phyloP scores from a whole-genome alignment of 495 filamentous ascomycete genomes.

The Lophiotrema nucula region DNA sequence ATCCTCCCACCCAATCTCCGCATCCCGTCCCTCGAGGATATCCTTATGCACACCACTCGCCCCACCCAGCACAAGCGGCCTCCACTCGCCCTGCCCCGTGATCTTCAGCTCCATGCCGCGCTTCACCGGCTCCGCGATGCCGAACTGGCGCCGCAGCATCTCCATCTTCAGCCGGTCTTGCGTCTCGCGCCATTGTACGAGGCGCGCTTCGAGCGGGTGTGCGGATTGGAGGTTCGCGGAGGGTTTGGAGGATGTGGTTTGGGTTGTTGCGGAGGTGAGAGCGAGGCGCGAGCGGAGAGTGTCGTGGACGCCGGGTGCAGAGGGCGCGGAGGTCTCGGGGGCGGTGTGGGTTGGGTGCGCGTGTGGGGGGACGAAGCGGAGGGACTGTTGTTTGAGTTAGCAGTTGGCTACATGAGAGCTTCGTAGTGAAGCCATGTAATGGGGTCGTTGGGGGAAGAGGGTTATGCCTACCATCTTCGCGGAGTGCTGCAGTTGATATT shows the following conservation, averaged over 20 bases:
- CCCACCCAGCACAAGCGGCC: conserved; percentile 46
- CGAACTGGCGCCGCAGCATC: conserved; percentile 76
- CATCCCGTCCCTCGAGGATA: conserved; percentile 76
- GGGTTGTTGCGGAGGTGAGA: conserved; percentile 47
- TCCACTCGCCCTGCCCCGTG: conserved; percentile 58
- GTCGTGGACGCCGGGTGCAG: conserved; percentile 87
- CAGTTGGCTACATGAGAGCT: conserved; percentile 14
- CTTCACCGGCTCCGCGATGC: conserved; percentile 88
- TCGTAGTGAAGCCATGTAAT: background rate
- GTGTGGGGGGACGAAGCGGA: conserved; percentile 77
- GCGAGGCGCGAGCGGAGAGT: conserved; percentile 76
- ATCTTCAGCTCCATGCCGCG: conserved; percentile 96
- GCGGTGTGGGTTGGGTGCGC: conserved; percentile 50
- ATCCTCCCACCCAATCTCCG: conserved; percentile 83
- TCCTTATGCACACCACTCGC: conserved; percentile 56
- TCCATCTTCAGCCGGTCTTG: conserved; percentile 88
- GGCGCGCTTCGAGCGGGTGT: conserved; percentile 89
- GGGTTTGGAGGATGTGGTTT: conserved; percentile 40
- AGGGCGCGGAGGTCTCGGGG: conserved; percentile 64
- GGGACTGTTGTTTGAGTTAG: conserved; percentile 57
- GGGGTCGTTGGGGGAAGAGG: background rate
- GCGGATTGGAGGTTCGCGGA: conserved; percentile 49
- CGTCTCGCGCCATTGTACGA: conserved; percentile 78
- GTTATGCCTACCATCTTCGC: background rate
- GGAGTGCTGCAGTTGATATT: background rate